A percentile compares a stretch with the other conserved stretches of the same genome.
Conservation (phyloP, 306 rosid genomes). For the Sicyos baderoa region DNA sequence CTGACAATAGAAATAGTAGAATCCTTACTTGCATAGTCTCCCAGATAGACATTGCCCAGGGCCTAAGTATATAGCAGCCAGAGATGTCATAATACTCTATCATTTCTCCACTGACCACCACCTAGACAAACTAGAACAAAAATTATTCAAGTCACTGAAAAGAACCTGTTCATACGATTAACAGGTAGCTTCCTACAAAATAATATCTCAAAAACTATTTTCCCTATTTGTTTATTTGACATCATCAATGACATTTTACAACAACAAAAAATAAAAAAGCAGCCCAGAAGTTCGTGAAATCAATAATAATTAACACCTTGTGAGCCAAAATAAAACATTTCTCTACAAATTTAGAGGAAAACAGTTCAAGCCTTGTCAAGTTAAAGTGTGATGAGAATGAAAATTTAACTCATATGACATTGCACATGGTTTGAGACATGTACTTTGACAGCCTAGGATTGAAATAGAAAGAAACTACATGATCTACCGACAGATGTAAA, state of each 20-base stretch:
- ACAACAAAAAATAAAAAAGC: background rate
- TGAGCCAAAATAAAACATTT: background rate
- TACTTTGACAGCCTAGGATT: too few species aligned
- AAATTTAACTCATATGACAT: background rate
- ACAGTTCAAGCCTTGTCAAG: background rate
- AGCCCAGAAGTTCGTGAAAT: background rate
- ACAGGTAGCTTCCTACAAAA: background rate
- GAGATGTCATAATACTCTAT: conserved; percentile 93
- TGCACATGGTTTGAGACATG: too few species aligned
- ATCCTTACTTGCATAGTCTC: conserved; percentile 77
- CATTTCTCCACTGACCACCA: conserved; percentile 84
- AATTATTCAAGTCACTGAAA: conserved; percentile 8
- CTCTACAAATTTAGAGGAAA: background rate
- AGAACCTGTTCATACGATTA: background rate
- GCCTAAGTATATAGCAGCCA: conserved; percentile 91
- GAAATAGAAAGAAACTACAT: too few species aligned
- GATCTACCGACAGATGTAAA: background rate
- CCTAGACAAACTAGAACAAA: conserved; percentile 35
- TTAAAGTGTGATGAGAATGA: background rate
- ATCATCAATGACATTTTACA: background rate
- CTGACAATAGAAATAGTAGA: background rate
- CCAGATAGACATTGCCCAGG: conserved; percentile 89
- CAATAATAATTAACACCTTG: background rate
- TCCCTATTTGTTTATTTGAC: background rate
- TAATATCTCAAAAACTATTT: background rate